Percentiles rank a stretch among this genome's conserved stretches.
phyloP scores from a whole-genome alignment of 2,329 filamentous ascomycete species.

The Ophiosphaerella herpotricha region DNA sequence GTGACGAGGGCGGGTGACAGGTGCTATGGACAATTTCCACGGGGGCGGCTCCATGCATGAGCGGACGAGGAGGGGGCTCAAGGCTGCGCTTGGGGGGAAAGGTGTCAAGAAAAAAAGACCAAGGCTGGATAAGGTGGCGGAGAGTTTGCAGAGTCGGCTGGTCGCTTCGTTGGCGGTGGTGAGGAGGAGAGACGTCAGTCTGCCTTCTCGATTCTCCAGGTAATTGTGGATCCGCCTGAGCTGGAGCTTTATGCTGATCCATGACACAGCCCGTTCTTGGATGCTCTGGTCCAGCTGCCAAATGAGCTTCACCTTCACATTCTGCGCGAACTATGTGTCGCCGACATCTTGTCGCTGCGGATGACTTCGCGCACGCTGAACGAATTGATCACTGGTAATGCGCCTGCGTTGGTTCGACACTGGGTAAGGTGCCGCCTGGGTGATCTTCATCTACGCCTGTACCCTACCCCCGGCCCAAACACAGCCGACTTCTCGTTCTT shows the following conservation, averaged over 20 bases:
- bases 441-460: slow-evolving; percentile 40
- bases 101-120: slow-evolving; percentile 33
- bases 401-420: slow-evolving; percentile 40
- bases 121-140: slow-evolving; percentile 39
- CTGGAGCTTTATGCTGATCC: slow-evolving; percentile 5
- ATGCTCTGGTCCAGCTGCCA: slow-evolving; percentile 38
- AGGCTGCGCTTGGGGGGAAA: slow-evolving; percentile 17
- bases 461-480: slow-evolving; percentile 36
- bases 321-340: slow-evolving; percentile 39
- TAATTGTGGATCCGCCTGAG: slow-evolving; percentile 12
- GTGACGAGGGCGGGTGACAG: slow-evolving; percentile 5
- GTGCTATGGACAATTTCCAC: slow-evolving; percentile 24
- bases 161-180: slow-evolving; percentile 39
- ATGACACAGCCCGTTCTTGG: slow-evolving; percentile 33
- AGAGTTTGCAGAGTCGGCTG: slow-evolving; percentile 37
- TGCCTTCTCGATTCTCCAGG: slow-evolving; percentile 29
- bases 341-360: slow-evolving; percentile 40
- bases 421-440: slow-evolving; percentile 42
- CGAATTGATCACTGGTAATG: slow-evolving; percentile 37
- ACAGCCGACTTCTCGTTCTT: slow-evolving; percentile 41
- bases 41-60: not conserved
- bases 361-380: slow-evolving; percentile 38
- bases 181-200: slow-evolving; percentile 25
- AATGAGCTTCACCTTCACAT: slow-evolving; percentile 43
- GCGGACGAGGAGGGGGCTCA: slow-evolving; percentile 14